phyloP scores from a whole-genome alignment of 805 yeast genomes.

The Phaffomyces thermotolerans region DNA sequence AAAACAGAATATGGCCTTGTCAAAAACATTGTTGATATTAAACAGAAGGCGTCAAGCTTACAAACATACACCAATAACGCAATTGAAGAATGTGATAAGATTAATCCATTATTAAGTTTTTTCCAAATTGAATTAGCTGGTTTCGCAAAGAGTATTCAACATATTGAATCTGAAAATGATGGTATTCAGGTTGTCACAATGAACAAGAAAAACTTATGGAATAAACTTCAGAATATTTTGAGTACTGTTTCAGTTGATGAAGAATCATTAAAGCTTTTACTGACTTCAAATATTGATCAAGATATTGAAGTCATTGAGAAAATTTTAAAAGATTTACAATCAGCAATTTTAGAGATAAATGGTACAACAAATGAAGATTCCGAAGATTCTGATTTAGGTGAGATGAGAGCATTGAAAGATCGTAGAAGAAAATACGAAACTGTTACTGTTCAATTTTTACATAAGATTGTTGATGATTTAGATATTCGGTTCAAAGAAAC shows the following conservation, averaged over 20 bases:
- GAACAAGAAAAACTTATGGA: slow-evolving; percentile 69
- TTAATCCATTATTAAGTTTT: slow-evolving; percentile 47
- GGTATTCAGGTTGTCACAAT: slow-evolving; percentile 80
- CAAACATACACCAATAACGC: slow-evolving; percentile 37
- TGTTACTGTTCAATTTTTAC: slow-evolving; percentile 44
- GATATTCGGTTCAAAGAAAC: slow-evolving; percentile 34
- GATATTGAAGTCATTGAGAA: slow-evolving; percentile 46
- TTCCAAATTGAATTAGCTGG: slow-evolving; percentile 57
- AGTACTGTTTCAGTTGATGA: slow-evolving; percentile 64
- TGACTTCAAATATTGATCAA: slow-evolving; percentile 41
- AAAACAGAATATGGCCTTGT: slow-evolving; percentile 58
- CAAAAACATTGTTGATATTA: slow-evolving; percentile 44
- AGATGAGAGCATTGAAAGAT: slow-evolving; percentile 67
- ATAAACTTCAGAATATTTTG: slow-evolving; percentile 60
- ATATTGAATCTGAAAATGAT: slow-evolving; percentile 66
- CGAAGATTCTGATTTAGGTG: slow-evolving; percentile 38
- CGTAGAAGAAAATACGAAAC: slow-evolving; percentile 53
- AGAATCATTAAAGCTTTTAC: slow-evolving; percentile 40
- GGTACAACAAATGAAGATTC: slow-evolving; percentile 26
- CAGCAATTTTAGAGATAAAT: slow-evolving; percentile 59
- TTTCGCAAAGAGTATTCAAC: slow-evolving; percentile 59
- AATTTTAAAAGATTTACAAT: slow-evolving; percentile 47
- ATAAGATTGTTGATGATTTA: slow-evolving; percentile 38
- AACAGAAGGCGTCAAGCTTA: slow-evolving; percentile 36
- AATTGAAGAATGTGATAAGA: slow-evolving; percentile 43